Percentiles rank a stretch among this genome's conserved stretches.
Evolutionary conservation across 164 flowering plant species (phyloP).

Genomic region (Malania oleifera): DNA sequence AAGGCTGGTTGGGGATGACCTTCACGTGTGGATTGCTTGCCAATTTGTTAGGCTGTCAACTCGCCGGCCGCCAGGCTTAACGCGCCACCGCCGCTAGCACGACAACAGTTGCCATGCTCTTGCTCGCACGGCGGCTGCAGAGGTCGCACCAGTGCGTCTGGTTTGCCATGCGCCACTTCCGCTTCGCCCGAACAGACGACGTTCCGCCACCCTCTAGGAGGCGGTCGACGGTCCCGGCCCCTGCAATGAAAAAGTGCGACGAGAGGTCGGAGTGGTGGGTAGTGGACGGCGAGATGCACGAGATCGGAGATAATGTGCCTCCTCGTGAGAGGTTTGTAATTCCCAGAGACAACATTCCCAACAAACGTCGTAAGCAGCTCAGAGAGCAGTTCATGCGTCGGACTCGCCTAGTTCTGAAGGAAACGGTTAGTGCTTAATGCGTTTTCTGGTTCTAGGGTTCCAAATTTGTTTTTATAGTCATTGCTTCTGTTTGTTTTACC

Average conservation of each 20-base stretch:
- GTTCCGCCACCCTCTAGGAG: background rate
- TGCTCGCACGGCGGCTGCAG: background rate
- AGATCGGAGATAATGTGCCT: constrained; percentile 5
- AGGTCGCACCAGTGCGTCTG: background rate
- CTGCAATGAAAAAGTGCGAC: background rate
- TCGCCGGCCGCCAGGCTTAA: too few species aligned
- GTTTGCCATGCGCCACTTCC: background rate
- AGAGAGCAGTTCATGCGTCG: constrained; percentile 6
- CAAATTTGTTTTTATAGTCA: background rate
- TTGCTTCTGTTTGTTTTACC: too few species aligned
- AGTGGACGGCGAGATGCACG: constrained; percentile 8
- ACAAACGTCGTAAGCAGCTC: constrained; percentile 5
- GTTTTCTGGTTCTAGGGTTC: background rate
- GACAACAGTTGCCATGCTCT: too few species aligned
- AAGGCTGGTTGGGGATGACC: too few species aligned
- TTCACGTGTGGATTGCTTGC: too few species aligned
- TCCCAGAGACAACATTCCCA: background rate
- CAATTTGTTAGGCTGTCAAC: too few species aligned
- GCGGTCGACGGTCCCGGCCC: background rate
- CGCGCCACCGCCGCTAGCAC: too few species aligned
- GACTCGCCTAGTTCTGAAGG: constrained; percentile 3
- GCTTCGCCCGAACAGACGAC: background rate
- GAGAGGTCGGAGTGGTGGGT: constrained; percentile 7
- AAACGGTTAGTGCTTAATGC: background rate
- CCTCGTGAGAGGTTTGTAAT: background rate